These are phyloP conservation scores for Aristolochia contorta DNA, from an alignment of 164 flowering plant species.

Conservation along the genomic window DNA sequence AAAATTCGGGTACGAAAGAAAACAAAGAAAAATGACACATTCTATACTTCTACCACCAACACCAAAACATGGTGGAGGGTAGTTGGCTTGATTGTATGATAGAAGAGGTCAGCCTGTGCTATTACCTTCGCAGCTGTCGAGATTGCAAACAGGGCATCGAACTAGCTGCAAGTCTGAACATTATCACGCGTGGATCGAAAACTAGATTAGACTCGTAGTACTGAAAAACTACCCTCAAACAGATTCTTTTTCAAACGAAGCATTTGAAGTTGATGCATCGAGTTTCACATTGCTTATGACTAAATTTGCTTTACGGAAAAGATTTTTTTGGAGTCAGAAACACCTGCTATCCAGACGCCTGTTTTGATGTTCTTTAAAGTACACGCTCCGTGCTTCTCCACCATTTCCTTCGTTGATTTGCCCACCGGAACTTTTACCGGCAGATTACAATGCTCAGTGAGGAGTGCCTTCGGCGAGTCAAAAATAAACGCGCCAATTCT, in stretches of 20 bases:
- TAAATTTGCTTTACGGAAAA: background rate
- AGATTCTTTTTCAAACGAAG: background rate
- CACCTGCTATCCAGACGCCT: slow-evolving; percentile 94
- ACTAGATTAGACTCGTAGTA: background rate
- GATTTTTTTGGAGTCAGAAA: background rate
- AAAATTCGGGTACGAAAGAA: no score
- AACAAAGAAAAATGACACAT: no score
- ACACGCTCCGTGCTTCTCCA: slow-evolving; percentile 41
- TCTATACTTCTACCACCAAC: no score
- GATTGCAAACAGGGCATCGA: slow-evolving; percentile 94
- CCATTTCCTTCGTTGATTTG: slow-evolving; percentile 29
- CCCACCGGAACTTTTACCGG: slow-evolving; percentile 27
- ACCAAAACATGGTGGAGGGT: no score
- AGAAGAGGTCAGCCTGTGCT: background rate
- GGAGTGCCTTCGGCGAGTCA: slow-evolving; percentile 43
- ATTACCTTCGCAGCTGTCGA: slow-evolving; percentile 76
- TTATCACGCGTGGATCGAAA: background rate
- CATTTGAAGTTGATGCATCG: background rate
- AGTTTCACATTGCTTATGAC: background rate
- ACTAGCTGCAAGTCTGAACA: slow-evolving; percentile 83
- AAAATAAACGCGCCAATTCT: slow-evolving; percentile 79
- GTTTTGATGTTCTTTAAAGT: slow-evolving; percentile 47
- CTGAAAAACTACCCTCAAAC: background rate
- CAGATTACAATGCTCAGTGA: slow-evolving; percentile 42
- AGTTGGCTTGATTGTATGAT: no score